Conservation (phyloP, 371 early-diverging fungal genomes). For the Choanephora cucurbitarum region DNA sequence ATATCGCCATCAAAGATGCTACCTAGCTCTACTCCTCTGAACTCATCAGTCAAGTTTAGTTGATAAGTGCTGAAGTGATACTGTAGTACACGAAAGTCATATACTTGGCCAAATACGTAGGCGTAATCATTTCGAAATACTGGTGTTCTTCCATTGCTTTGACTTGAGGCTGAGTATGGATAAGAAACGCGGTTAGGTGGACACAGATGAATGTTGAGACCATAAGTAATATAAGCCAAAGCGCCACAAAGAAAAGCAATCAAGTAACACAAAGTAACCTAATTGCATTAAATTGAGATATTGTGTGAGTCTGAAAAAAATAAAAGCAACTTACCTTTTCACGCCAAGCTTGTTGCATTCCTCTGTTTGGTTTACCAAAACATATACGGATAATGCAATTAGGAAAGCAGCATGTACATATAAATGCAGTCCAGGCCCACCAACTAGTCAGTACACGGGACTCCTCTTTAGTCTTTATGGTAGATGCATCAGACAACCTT, state of each 20-base stretch:
- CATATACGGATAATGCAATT: constrained; percentile 49
- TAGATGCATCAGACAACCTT: constrained; percentile 9
- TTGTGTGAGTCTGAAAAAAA: constrained; percentile 3
- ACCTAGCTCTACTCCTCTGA: constrained; percentile 47
- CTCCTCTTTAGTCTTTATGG: constrained; percentile 35
- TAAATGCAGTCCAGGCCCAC: constrained; percentile 55
- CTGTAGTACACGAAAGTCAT: constrained; percentile 36
- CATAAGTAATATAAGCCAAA: constrained; percentile 75
- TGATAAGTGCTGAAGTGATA: constrained; percentile 33
- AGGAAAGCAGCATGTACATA: constrained; percentile 58
- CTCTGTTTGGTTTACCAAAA: constrained; percentile 43
- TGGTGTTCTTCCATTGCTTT: constrained; percentile 20
- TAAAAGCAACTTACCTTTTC: constrained; percentile 54
- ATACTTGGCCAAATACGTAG: constrained; percentile 51
- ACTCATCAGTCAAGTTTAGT: constrained; percentile 44
- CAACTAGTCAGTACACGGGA: constrained; percentile 46
- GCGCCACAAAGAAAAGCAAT: constrained; percentile 66
- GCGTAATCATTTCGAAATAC: constrained; percentile 30
- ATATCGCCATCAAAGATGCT: constrained; percentile 52
- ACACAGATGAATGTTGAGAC: constrained; percentile 56
- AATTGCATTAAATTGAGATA: constrained; percentile 1
- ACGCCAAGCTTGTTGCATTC: constrained; percentile 69
- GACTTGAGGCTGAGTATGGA: constrained; percentile 28
- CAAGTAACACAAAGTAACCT: constrained; percentile 68
- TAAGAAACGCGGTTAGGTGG: constrained; percentile 25